Base-by-base conservation (phyloP, 2,329 filamentous ascomycete species). In the Ophioceras dolichostomum region DNA sequence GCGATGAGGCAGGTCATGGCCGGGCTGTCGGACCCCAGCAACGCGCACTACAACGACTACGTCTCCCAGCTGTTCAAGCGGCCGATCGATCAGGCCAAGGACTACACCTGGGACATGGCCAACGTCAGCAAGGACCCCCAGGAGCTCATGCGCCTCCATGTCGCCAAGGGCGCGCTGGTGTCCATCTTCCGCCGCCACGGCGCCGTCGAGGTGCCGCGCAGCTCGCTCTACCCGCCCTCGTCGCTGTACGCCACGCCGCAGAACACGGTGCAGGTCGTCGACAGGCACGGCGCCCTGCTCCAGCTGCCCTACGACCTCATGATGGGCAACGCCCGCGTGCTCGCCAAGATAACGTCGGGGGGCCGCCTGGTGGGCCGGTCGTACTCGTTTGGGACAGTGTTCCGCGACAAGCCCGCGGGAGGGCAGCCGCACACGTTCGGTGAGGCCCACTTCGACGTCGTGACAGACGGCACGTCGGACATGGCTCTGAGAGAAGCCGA, bases 261-360 rank as follows among this genome's bases (percentile, higher is more conserved):
- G 35, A 83, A 83, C 47, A 79, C 82, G 12, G 83, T 93, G 13
- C 80, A 84, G 42, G 60, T 96, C 12, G 65, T 98, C 19, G 86
- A 94, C 54, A 68, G 77, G 2, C 83, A 79, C 43, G 91, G 89
- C 3, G 89, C 82, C n/a, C 67, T 95, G 2, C 67, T 96, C 7
- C 91, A 98, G 53, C 62, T 98, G n/a, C 91, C 91, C 0, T 95
- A 85, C 49, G 91, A 98, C 55, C 65, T 96, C 17, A 94, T 87
- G 2, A 68, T 96, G 44, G 87, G 89, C 2, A 79, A 94, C 54
- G 91, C 91, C 18, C 75, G 89, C 38, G 76, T 80, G 40, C 73
- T 98, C 37, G 87, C 89, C 5, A 80, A 83, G 43, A 73, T 79
- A 32, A 65, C 65, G 33, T 66, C 52, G n/a, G 67, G 70, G n/a